Evolutionary conservation across 176 grass and related monocot species (phyloP), one percentile per base, ranked within the genome.

Genomic region (Phoenix roebelenii): DNA sequence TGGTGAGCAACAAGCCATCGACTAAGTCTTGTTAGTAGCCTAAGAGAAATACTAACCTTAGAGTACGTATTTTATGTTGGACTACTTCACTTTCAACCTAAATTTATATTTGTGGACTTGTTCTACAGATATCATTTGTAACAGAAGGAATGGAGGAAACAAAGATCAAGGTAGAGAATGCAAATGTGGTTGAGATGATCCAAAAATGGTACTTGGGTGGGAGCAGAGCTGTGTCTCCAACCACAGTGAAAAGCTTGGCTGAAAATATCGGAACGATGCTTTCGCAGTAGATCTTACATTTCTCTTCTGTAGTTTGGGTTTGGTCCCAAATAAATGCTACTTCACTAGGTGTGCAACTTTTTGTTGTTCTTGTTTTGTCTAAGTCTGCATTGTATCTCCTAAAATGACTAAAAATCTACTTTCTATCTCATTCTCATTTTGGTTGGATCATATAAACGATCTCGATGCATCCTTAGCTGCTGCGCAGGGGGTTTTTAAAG

Each of bases 131-230:
- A 64, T 68, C 74, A 0, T 88, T 97, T 18, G 75, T 29, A 28
- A 88, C 81, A 20, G 80, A 88, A 68, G 87, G 78, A 18, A 97
- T 91, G 61, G 68, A 39, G 0, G 92, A 88, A 3, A 62, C 72
- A 1, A 97, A 76, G 63, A 18, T 77, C 23, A 57, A 52, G 0
- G 78, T 97, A 50, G 83, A 91, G 15, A 97, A 88, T 16, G 23
- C 52, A 0, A 77, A 75, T 19, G 87, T 88, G 3, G 66, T n/a
- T 0, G 80, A 77, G 61, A 91, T 82, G 80, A 88, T 91, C 23
- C 81, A 91, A 74, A 85, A 75, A 48, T 97, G 92, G 87, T 88
- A 78, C 69, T 68, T 97, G 29, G 87, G 92, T 7, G 87, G 92
- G 3, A 64, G 59, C 1, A 24, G 69, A 3, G 78, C 87, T 0